Evolutionary conservation across 108 stramenopile genomes (phyloP), one percentile per base, ranked within the genome.

Genomic region (Skeletonema menzelii): DNA sequence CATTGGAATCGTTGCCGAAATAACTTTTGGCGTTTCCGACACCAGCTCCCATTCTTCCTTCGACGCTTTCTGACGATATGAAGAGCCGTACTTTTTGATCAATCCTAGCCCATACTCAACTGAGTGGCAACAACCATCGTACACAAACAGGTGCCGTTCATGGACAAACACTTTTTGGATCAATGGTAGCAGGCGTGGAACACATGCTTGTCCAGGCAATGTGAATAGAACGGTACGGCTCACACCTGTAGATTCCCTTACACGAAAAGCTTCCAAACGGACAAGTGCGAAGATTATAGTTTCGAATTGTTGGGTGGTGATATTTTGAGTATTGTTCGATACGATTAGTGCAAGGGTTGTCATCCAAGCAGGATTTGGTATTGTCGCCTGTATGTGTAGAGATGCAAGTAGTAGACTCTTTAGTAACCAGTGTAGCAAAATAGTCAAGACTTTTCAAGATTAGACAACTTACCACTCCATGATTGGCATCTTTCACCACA

Each of bases 141-240:
- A 95, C 44, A 76, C 79, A 82, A 92, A 91, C 4, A 95, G 75
- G 64, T 95, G 93, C 0, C 93, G 77, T 63, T 95, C 93, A 69
- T 88, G 87, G 13, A 88, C 89, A 65, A 95, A 95, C 2, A 69
- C 81, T 17, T 71, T 73, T 72, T 92, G 87, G 14, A 92, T 64
- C 44, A 92, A n/a, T 8, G 93, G 91, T 13, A 94, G 79, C 22
- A 95, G 61, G 13, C 80, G 69, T 13, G 87, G 65, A 0, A 81
- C 81, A 17, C 68, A 72, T 22, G 89, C 75, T 53, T 88, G 87
- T n/a, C 93, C 93, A 0, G 91, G 91, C 2, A 92, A 65, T 27
- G 87, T 73, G 38, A 92, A 70, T 37, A 89, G 73, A 35, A 91
- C 85, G 37, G 89, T 91, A 11, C 82, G 63, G 44, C 82, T 82